Evolutionary conservation across 805 yeast species (phyloP), one percentile per base, ranked within the genome.

Genomic region (Teunomyces cretensis): DNA sequence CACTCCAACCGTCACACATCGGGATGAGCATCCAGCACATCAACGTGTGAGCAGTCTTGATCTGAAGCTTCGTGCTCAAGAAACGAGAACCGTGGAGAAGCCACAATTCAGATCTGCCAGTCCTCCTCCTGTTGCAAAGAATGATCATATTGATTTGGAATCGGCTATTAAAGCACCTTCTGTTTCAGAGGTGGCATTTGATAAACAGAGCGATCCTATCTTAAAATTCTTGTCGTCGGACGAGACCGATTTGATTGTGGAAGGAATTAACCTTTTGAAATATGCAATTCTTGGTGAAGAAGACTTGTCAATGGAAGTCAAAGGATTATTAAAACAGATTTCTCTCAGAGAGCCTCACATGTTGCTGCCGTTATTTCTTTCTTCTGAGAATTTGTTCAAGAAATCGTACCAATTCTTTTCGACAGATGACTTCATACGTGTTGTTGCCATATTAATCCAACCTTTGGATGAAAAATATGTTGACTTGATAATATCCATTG

Each of bases 201-300:
- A 58, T 38, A 51, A 53, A 27, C 59, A 56, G 24, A 50, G 48
- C 4, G 76, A 71, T 42, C 72, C 73, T 5, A 67, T 72, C 9
- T 43, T 69, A 19, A 62, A 61, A 43, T 68, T 67, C 40, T 51
- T 70, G 30, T 56, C 67, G 4, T 72, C 76, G 1, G 47, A 60
- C 15, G 62, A 64, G 31, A 51, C 57, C 2, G 62, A 57, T 6
- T 52, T 63, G 37, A 53, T 65, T 6, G 46, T 43, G 1, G 75
- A 72, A 49, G 78, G 76, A 4, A 53, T 73, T 3, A 57, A 58
- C 33, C 50, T 71, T 19, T 56, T 73, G 33, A 65, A 65, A 36
- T 67, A 61, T 50, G 75, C 77, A 0, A 58, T 73, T 3, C 53
- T 66, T 41, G 65, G 63, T 1, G 63, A 62, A 15, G 77, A 72